These are phyloP conservation scores for Anaeromyces robustus DNA, from an alignment of 192 early-diverging fungal genomes.

Conservation along the genomic window DNA sequence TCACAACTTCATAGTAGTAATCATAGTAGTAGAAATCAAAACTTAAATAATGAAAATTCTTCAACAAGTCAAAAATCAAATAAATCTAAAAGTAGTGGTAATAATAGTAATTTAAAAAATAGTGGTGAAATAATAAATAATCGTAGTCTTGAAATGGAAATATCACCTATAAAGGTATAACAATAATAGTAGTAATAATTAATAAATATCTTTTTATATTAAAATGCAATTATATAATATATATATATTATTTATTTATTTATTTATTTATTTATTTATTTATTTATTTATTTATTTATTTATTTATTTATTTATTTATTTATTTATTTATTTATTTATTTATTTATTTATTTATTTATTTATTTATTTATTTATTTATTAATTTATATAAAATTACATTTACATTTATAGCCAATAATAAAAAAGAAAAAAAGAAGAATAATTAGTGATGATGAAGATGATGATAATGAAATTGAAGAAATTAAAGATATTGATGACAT, in stretches of 20 bases:
- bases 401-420: neutral
- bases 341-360: neutral
- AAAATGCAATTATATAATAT: too few relatives aligned
- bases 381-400: neutral
- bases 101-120: neutral
- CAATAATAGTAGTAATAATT: neutral
- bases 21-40: neutral
- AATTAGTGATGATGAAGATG: neutral
- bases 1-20: neutral
- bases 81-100: neutral
- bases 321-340: neutral
- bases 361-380: neutral
- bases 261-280: too few relatives aligned
- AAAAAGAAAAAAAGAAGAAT: neutral
- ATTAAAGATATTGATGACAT: neutral
- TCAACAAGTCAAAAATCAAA: neutral
- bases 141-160: neutral
- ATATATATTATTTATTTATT: too few relatives aligned
- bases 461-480: neutral
- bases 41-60: too few relatives aligned
- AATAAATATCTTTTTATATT: neutral
- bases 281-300: too few relatives aligned
- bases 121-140: neutral
- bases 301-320: too few relatives aligned
- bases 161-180: neutral